Evolutionary conservation across 176 grass and related monocot species (phyloP), one percentile per base, ranked within the genome.

Genomic region (Oryza nivara): DNA sequence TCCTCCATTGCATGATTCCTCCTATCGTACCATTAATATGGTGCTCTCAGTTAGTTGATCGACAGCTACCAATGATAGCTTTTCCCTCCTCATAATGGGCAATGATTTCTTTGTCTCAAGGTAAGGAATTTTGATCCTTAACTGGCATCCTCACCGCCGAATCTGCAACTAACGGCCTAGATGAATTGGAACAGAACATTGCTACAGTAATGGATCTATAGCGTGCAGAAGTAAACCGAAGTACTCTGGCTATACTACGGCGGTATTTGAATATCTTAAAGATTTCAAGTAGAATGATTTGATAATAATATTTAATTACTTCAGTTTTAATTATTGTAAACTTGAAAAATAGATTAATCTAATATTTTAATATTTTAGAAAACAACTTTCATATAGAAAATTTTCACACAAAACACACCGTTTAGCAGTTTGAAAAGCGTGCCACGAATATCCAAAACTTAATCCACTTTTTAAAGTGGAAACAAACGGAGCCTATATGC

Each of bases 41-140:
- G 8, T 63, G 52, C 7, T 23, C 9, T 22, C n/a, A 61, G 12
- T 22, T n/a, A 2, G 65, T 60, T 44, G 48, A 70, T 85, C 35
- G 8, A 6, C 73, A 28, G 44, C 72, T 22, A 40, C 72, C 72
- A 25, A 67, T 65, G 13, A 47, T 61, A 35, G 35, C 8, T 28
- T 44, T 9, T 44, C 20, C 16, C 26, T 64, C 67, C 10, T n/a
- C 20, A n/a, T 23, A 38, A 19, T 60, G 68, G 35, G 6, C 65
- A 44, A 78, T 85, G 19, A 65, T 79, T 86, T 38, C 41, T 11
- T 19, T 79, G 51, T 72, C 75, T 35, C 14, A 0, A 20, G 22
- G 41, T 5, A 63, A n/a, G 5, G 58, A 3, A 7, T n/a, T 63
- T 23, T 6, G 20, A 23, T 63, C 17, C 14, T 60, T 60, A 60